Conservation (phyloP, 306 rosid genomes). For the Sesbania bispinosa region DNA sequence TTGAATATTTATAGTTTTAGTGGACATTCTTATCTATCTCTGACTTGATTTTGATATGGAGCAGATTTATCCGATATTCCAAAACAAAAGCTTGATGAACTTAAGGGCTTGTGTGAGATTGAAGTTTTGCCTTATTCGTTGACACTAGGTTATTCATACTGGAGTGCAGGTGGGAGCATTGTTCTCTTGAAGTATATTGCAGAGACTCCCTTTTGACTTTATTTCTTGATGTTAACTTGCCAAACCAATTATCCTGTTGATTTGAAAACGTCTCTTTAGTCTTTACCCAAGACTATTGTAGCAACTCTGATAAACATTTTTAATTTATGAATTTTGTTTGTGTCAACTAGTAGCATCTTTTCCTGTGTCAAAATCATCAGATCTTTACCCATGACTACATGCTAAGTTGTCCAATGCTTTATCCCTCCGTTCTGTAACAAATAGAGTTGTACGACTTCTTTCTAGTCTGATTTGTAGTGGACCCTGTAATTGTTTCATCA, state of each 20-base stretch:
- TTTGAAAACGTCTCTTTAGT: background rate
- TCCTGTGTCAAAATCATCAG: background rate
- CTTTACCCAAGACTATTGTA: background rate
- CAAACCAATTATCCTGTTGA: background rate
- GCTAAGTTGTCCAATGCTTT: background rate
- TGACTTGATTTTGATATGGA: slow-evolving; percentile 9
- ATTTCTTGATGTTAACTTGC: background rate
- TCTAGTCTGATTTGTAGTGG: background rate
- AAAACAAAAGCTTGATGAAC: slow-evolving; percentile 52
- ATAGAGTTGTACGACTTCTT: background rate
- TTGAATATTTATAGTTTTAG: too few species aligned
- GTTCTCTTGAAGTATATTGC: slow-evolving; percentile 3
- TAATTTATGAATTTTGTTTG: background rate
- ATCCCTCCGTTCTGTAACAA: background rate
- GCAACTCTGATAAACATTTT: background rate
- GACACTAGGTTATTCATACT: slow-evolving; percentile 84
- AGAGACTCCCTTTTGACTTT: background rate
- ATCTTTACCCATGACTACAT: background rate
- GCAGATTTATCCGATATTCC: slow-evolving; percentile 77
- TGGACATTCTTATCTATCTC: background rate
- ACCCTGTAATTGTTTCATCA: background rate
- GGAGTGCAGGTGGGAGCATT: slow-evolving; percentile 76
- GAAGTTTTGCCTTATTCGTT: slow-evolving; percentile 77
- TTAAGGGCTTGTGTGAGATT: slow-evolving; percentile 61
- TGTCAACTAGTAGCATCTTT: background rate